Evolutionary conservation across 768 basidiomycete species (phyloP).

Genomic region (Favolaschia claudopus): DNA sequence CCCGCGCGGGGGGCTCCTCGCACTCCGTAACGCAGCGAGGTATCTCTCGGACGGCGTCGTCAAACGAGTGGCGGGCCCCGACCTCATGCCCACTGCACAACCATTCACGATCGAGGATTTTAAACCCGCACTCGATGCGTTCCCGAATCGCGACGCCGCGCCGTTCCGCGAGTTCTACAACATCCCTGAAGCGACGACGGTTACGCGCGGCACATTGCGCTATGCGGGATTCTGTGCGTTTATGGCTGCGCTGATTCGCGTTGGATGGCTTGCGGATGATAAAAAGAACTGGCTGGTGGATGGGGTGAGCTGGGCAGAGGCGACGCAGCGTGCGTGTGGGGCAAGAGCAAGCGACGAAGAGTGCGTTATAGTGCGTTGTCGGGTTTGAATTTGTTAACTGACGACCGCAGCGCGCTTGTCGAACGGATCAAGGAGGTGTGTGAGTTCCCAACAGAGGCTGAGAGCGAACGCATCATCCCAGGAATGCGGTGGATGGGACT

Average conservation of each 20-base stretch:
- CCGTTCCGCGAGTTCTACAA: constrained; percentile 91
- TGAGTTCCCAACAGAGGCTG: constrained; percentile 74
- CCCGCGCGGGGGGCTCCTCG: constrained; percentile 93
- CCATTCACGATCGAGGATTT: constrained; percentile 82
- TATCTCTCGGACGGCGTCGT: constrained; percentile 74
- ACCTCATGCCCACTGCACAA: constrained; percentile 89
- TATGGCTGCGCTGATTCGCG: constrained; percentile 82
- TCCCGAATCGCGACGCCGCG: constrained; percentile 94
- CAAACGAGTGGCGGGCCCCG: constrained; percentile 72
- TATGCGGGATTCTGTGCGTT: constrained; percentile 98
- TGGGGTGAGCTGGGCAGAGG: constrained; percentile 82
- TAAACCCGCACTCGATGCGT: constrained; percentile 85
- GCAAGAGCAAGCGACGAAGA: constrained; percentile 73
- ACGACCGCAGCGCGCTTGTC: constrained; percentile 65
- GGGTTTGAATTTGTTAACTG: not conserved
- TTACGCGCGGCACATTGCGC: constrained; percentile 90
- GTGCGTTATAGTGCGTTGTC: constrained; percentile 45
- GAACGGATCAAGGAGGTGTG: constrained; percentile 72
- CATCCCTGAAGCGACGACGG: constrained; percentile 92
- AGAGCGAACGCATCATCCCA: constrained; percentile 80
- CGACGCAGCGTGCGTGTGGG: constrained; percentile 76
- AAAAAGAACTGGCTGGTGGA: constrained; percentile 81
- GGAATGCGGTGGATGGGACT: constrained; percentile 94
- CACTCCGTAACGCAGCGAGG: constrained; percentile 90
- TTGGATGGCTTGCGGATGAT: constrained; percentile 84